A percentile compares a stretch with the other conserved stretches of the same genome.
Conservation (phyloP, 2,329 filamentous ascomycete species). For the Aureobasidium zeae region DNA sequence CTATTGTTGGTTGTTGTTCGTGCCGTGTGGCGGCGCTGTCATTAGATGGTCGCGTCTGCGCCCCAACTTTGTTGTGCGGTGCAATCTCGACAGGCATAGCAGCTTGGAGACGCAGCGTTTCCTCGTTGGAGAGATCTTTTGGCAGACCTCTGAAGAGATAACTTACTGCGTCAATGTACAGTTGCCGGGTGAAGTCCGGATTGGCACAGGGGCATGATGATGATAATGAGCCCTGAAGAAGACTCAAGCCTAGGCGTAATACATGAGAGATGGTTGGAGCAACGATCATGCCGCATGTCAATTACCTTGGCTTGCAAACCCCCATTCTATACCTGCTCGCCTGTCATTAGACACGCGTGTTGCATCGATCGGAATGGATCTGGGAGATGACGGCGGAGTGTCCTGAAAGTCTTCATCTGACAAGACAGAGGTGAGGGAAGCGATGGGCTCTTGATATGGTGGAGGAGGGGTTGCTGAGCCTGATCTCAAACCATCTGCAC, state of each 20-base stretch:
- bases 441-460: constrained; percentile 16
- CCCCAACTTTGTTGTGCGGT: not conserved
- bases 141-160: constrained; percentile 58
- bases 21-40: not conserved
- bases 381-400: constrained; percentile 2
- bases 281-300: not conserved
- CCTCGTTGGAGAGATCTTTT: constrained; percentile 45
- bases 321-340: constrained; percentile 39
- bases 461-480: constrained; percentile 17
- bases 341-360: constrained; percentile 13
- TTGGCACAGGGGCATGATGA: constrained; percentile 28
- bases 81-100: constrained; percentile 38
- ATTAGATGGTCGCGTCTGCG: not conserved
- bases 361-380: not conserved
- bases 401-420: constrained; percentile 13
- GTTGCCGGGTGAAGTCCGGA: constrained; percentile 46
- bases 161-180: constrained; percentile 55
- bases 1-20: constrained; percentile 36
- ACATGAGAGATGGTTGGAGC: not conserved
- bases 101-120: constrained; percentile 43
- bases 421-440: constrained; percentile 15
- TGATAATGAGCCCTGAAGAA: constrained; percentile 42
- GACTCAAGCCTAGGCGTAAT: constrained; percentile 34
- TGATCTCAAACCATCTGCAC: constrained; percentile 12
- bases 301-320: constrained; percentile 43